Percentiles rank a stretch among this genome's conserved stretches.
Conservation (phyloP, 2,329 filamentous ascomycete species). For the Exserohilum turcica region DNA sequence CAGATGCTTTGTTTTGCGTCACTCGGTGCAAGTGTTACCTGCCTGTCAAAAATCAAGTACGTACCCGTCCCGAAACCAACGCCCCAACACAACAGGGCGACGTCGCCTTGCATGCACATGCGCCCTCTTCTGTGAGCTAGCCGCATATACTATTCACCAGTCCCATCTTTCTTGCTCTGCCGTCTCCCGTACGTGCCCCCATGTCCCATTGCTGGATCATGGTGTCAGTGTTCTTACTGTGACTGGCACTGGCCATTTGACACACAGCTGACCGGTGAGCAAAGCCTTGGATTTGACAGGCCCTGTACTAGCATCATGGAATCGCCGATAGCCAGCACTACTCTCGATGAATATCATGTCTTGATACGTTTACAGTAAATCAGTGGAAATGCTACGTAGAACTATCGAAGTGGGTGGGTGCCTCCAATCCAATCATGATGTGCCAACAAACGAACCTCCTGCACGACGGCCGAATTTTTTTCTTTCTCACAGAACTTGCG, state of each 20-base stretch:
- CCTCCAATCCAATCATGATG: conserved; percentile 26
- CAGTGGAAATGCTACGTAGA: too few relatives aligned
- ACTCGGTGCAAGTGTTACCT: conserved; percentile 33
- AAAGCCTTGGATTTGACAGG: conserved; percentile 11
- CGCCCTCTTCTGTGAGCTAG: conserved; percentile 30
- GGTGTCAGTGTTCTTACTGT: background rate
- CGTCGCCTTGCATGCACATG: conserved; percentile 21
- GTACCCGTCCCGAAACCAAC: conserved; percentile 28
- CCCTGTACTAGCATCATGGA: too few relatives aligned
- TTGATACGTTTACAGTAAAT: conserved; percentile 27
- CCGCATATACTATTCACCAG: conserved; percentile 28
- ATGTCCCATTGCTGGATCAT: background rate
- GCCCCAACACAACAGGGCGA: conserved; percentile 13
- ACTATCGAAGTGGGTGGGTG: too few relatives aligned
- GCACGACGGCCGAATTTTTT: conserved; percentile 25
- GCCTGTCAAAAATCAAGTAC: conserved; percentile 39
- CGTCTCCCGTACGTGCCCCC: background rate
- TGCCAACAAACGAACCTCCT: conserved; percentile 18
- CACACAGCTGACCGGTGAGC: conserved; percentile 17
- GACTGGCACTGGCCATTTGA: background rate
- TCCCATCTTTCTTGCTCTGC: conserved; percentile 15
- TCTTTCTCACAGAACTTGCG: too few relatives aligned
- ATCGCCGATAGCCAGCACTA: too few relatives aligned
- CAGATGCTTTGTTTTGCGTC: conserved; percentile 9
- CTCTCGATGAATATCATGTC: conserved; percentile 30